Evolutionary conservation across 2,329 filamentous ascomycete species (phyloP), one percentile per base, ranked within the genome.

Genomic region (Colletotrichum sp.): DNA sequence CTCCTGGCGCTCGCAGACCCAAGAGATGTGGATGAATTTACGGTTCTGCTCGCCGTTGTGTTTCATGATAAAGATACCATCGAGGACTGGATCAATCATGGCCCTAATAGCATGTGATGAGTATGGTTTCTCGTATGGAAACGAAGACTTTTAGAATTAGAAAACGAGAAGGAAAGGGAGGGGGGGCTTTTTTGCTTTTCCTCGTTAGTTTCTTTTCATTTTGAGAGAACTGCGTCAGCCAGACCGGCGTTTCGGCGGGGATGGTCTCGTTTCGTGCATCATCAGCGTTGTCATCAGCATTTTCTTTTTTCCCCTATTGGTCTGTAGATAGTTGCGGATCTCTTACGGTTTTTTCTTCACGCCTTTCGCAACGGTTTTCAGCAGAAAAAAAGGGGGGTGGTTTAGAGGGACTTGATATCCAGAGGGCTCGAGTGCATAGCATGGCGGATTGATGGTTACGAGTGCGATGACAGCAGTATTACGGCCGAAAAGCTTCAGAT

Each of bases 81-180:
- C n/a, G 77, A 78, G 68, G 76, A 78, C 62, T 78, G 76, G 77
- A 59, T 77, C 8, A 66, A 70, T 36, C 73, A 77, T 30, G 76
- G 74, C 15, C 63, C 68, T 3, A 62, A 63, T 12, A 30, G 52
- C 30, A 75, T 76, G n/a, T 76, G 39, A 75, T 13, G 24, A 28
- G 18, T 21, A 44, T 10, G 24, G 15, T 13, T n/a, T n/a, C 26
- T 60, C 8, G 28, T 18, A 8, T 52, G 44, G 44, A n/a, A 64
- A 24, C 32, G 10, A 18, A 36, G 24, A n/a, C 30, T 28, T 59
- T 15, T 6, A 59, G 24, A 24, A 24, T 24, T 28, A 28, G 52
- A 18, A 59, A 24, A 24, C 12, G 6, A 36, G 30, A 21, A 55
- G 5, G 16, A 10, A 24, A 39, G 34, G 65, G 12, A 30, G 21